Conservation (phyloP, 2,329 filamentous ascomycete genomes). For the Fusarium lyarnte region DNA sequence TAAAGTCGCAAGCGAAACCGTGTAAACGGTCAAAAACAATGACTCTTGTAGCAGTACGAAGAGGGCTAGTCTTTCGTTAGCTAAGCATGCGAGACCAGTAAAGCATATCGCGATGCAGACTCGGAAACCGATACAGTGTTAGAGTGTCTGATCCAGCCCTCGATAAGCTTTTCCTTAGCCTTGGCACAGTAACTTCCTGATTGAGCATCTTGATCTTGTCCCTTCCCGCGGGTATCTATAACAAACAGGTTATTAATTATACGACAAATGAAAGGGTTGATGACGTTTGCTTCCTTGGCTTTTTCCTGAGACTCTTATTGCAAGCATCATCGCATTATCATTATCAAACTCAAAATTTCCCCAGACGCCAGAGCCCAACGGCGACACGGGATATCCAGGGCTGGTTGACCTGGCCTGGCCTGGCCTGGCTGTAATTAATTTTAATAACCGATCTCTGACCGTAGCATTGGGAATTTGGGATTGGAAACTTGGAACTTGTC, state of each 20-base stretch:
- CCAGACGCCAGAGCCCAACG: not conserved
- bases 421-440: not conserved
- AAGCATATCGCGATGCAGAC: not conserved
- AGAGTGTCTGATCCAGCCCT: not conserved
- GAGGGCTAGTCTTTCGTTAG: not conserved
- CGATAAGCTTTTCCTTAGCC: slow-evolving; percentile 20
- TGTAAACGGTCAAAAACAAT: not conserved
- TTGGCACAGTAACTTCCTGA: not conserved
- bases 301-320: not conserved
- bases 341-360: slow-evolving; percentile 11
- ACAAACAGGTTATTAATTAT: not conserved
- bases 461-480: slow-evolving; percentile 14
- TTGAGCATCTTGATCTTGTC: not conserved
- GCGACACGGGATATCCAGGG: slow-evolving; percentile 2
- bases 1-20: slow-evolving; percentile 12
- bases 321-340: slow-evolving; percentile 25
- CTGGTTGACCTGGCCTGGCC: not conserved
- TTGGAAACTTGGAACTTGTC: slow-evolving; percentile 21
- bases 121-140: not conserved
- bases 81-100: not conserved
- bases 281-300: slow-evolving; percentile 13
- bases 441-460: slow-evolving; percentile 19
- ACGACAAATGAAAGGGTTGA: not conserved
- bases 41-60: not conserved
- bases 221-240: not conserved